Base-by-base conservation (phyloP, 2,329 filamentous ascomycete species). In the Nemania abortiva region DNA sequence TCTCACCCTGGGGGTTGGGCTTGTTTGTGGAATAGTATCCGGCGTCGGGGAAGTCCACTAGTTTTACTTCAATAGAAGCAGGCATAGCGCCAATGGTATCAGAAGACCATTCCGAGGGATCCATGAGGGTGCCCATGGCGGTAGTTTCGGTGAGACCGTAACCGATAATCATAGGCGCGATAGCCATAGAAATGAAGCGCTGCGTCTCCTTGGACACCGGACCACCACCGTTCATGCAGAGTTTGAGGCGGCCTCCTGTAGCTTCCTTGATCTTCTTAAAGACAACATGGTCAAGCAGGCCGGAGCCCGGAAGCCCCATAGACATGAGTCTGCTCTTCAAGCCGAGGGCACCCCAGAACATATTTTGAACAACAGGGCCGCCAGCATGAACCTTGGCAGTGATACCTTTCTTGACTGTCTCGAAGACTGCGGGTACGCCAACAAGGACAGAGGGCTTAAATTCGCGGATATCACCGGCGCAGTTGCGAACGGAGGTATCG, bases 231-330 rank as follows among this genome's bases (percentile, higher is more conserved):
- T 94, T 96, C 89, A 97, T 86, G 82, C 91, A 92, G 59, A 97
- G 88, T 76, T 93, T 91, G 72, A 97, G 84, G 68, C 88, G 87
- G 59, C 94, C 94, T 78, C 94, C 94, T 2, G 94, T 97, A 15
- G 93, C 93, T 76, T 96, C 93, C 83, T 94, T 95, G 79, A 97
- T 88, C 85, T 97, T 97, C 83, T 93, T 95, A 86, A 97, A 97
- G 10, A 97, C 91, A 2, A 97, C 82, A 1, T 90, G 86, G 76
- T 97, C 94, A 58, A 97, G 84, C 53, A 96, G 74, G 65, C 87
- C 89, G 27, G 88, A 85, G 64, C 92, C 92, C 1, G 89, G 89
- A 49, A 91, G 79, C 11, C 88, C 88, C n/a, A 82, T 79, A 63
- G 79, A 78, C 78, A 89, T 79, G 65, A 89, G 76, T 62, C 80